Evolutionary conservation across 192 early-diverging fungal genomes (phyloP).

Genomic region (Podila epicladia): DNA sequence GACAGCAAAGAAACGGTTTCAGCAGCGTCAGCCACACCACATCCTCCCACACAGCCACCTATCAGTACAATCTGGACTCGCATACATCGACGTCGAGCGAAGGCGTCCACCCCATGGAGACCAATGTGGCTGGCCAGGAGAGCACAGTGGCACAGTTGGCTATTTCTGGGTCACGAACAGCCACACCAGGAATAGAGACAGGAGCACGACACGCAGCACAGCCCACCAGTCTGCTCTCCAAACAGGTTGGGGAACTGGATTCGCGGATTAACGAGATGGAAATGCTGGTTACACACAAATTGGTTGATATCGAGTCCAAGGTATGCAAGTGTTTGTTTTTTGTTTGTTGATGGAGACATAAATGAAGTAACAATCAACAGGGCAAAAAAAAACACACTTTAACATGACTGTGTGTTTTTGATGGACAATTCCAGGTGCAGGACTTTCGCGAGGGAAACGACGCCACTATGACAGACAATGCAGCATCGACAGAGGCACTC

Average conservation of each 20-base stretch:
- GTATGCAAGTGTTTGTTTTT: background rate
- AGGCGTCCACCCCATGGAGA: too few relatives aligned
- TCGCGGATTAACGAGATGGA: constrained; percentile 31
- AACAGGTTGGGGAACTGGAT: constrained; percentile 24
- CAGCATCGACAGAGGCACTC: background rate
- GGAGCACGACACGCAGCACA: background rate
- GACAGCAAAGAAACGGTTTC: background rate
- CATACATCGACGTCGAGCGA: too few relatives aligned
- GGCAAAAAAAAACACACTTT: background rate
- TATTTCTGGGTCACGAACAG: background rate
- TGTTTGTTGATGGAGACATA: background rate
- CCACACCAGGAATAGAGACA: background rate
- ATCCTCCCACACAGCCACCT: background rate
- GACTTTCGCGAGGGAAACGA: constrained; percentile 7
- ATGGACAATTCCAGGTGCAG: constrained; percentile 12
- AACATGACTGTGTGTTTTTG: background rate
- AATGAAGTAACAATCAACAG: background rate
- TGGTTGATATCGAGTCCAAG: constrained; percentile 37
- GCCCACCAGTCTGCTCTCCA: constrained; percentile 1
- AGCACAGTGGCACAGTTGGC: background rate
- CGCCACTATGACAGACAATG: background rate
- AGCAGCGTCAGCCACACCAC: background rate
- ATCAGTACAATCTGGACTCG: too few relatives aligned
- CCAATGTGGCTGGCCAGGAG: background rate
- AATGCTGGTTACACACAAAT: constrained; percentile 19